Evolutionary conservation across 2,329 filamentous ascomycete species (phyloP), one percentile per base, ranked within the genome.

Genomic region (Curvularia eragrostidis): DNA sequence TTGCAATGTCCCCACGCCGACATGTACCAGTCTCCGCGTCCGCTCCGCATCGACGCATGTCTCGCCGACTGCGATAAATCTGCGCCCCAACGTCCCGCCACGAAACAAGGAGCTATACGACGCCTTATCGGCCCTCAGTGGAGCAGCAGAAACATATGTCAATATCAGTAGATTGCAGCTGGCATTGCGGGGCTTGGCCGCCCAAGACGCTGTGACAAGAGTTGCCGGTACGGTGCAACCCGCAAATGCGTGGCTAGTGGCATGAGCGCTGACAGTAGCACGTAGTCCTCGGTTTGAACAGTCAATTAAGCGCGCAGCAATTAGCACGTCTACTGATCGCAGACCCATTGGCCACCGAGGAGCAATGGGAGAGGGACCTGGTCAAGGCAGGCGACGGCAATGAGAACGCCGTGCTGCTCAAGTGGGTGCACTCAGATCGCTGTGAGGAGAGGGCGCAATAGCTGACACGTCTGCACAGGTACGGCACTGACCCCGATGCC

Each of bases 131-230:
- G 82, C 85, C 21, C 80, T 94, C 2, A 83, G 89, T 66, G 84
- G 83, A 50, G 79, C 85, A 48, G 86, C 87, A 1, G 82, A 85
- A 23, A 84, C 82, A 56, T 83, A 87, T 65, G 82, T 90, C 52
- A 89, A 89, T 68, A 82, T 89, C n/a, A 86, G 89, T 28, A 83
- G 89, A 54, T 73, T 93, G 44, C 88, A 91, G 74, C 83, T 94
- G 65, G 90, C 90, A 12, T 78, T 91, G 21, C 83, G 86, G 62
- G 87, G 89, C 21, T 71, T 89, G 61, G 85, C 86, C 67, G 81
- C 79, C 23, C 78, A 82, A 46, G 75, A 79, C 59, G 81, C 84
- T 2, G 78, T 85, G 9, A 80, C 85, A 43, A 77, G 86, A 48
- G 75, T 89, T 65, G 86, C 85, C 44, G 79, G 85, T 81, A 72